Percentiles rank a stretch among this genome's conserved stretches.
Evolutionary conservation across 192 early-diverging fungal species (phyloP).

Genomic region (Backusella macrospora): DNA sequence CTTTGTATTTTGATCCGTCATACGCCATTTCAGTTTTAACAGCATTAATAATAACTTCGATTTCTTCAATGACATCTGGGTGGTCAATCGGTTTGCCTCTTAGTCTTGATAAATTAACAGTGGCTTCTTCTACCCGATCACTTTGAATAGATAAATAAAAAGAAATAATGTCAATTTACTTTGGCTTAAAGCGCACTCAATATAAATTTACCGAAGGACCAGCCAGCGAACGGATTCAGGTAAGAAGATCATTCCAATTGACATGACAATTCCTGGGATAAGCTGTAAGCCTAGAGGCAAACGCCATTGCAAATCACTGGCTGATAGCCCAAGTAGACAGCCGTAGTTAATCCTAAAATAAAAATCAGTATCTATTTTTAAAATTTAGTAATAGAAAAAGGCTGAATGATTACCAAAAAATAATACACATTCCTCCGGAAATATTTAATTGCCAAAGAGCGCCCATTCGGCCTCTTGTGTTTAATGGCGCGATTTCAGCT

Average conservation of each 20-base stretch:
- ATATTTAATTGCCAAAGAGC: slow-evolving; percentile 21
- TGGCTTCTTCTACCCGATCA: slow-evolving; percentile 14
- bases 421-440: slow-evolving; percentile 8
- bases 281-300: slow-evolving; percentile 23
- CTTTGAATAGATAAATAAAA: slow-evolving; percentile 1
- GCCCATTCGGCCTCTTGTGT: slow-evolving; percentile 12
- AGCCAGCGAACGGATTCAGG: slow-evolving; percentile 18
- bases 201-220: slow-evolving; percentile 10
- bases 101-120: background rate
- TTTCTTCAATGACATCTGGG: slow-evolving; percentile 4
- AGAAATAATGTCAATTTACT: background rate
- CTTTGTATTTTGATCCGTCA: slow-evolving; percentile 11
- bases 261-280: slow-evolving; percentile 21
- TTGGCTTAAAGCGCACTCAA: background rate
- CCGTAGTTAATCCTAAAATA: slow-evolving; percentile 12
- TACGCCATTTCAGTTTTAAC: background rate
- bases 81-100: background rate
- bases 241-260: slow-evolving; percentile 16
- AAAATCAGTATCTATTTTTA: background rate
- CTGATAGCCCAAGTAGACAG: slow-evolving; percentile 10
- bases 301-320: slow-evolving; percentile 22
- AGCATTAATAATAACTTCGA: background rate
- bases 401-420: background rate
- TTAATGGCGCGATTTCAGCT: slow-evolving; percentile 8
- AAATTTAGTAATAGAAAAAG: background rate